Evolutionary conservation across 106 monocot species (phyloP).

Genomic region (Dioscorea zingiberensis): DNA sequence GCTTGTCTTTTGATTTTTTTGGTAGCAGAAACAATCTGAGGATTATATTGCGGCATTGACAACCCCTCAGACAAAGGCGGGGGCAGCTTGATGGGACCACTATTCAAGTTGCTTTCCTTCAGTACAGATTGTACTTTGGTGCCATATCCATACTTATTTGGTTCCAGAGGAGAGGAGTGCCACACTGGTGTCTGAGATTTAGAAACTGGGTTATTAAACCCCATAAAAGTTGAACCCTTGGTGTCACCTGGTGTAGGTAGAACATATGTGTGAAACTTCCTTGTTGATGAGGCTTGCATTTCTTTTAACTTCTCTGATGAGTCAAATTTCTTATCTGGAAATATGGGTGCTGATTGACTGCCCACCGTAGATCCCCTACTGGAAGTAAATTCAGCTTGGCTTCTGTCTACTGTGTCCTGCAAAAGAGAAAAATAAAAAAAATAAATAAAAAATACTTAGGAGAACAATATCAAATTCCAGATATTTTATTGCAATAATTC

Average conservation of each 20-base stretch:
- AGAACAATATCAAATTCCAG: too few relatives aligned
- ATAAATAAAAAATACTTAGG: too few relatives aligned
- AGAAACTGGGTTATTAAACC: slow-evolving; percentile 9
- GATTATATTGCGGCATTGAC: slow-evolving; percentile 14
- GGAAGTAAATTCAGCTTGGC: slow-evolving; percentile 22
- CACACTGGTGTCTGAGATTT: slow-evolving; percentile 23
- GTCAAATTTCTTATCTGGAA: slow-evolving; percentile 51
- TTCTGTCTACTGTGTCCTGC: slow-evolving; percentile 50
- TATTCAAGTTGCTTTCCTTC: slow-evolving; percentile 48
- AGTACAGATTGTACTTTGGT: slow-evolving; percentile 34
- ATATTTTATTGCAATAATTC: too few relatives aligned
- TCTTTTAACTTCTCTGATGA: slow-evolving; percentile 38
- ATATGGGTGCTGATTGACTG: slow-evolving; percentile 77
- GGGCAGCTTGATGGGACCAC: slow-evolving; percentile 30
- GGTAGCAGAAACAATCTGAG: slow-evolving; percentile 19
- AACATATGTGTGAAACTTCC: slow-evolving; percentile 59
- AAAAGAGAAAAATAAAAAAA: slow-evolving; percentile 11
- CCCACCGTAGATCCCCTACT: slow-evolving; percentile 17
- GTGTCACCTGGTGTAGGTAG: slow-evolving; percentile 73
- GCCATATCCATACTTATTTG: slow-evolving; percentile 17
- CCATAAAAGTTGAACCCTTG: slow-evolving; percentile 19
- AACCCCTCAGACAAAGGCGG: slow-evolving; percentile 19
- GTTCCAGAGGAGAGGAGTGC: slow-evolving; percentile 58
- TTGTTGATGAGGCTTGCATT: slow-evolving; percentile 45
- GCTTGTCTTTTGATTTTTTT: slow-evolving; percentile 58